Percentiles rank a stretch among this genome's conserved stretches.
phyloP scores from a whole-genome alignment of 371 early-diverging fungal genomes.

The Paramicrosporidium saccamoebae region DNA sequence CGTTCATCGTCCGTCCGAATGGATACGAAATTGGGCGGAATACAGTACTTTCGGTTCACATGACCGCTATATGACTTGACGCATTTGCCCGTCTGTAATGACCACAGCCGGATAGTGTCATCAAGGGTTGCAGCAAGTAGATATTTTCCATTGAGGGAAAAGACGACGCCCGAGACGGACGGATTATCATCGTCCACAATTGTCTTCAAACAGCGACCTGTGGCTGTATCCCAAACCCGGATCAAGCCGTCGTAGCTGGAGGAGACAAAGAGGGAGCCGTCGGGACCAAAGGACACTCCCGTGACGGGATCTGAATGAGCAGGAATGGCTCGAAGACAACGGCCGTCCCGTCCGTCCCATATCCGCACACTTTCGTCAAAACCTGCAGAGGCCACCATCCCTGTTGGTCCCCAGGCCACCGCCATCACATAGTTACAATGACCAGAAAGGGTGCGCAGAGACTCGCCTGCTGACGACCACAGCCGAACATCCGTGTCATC shows the following conservation, averaged over 20 bases:
- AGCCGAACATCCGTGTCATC: slow-evolving; percentile 79
- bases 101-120: slow-evolving; percentile 74
- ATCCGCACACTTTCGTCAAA: slow-evolving; percentile 87
- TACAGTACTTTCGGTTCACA: slow-evolving; percentile 60
- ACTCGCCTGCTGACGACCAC: no score
- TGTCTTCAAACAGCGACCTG: slow-evolving; percentile 72
- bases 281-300: slow-evolving; percentile 74
- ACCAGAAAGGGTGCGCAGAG: no score
- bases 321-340: slow-evolving; percentile 54
- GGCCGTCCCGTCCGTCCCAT: slow-evolving; percentile 81
- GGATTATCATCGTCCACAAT: slow-evolving; percentile 74
- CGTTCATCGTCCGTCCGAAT: no score
- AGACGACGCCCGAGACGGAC: slow-evolving; percentile 80
- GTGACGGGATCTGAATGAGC: slow-evolving; percentile 93
- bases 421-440: no score
- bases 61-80: slow-evolving; percentile 77
- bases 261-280: slow-evolving; percentile 80
- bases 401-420: no score
- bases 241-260: slow-evolving; percentile 51
- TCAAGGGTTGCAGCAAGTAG: slow-evolving; percentile 75
- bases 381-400: slow-evolving; percentile 86
- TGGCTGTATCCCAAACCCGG: slow-evolving; percentile 41
- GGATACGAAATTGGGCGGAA: no score
- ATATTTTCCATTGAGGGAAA: slow-evolving; percentile 91
- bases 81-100: slow-evolving; percentile 63